Conservation (phyloP, 768 basidiomycete species). For the Podaxis sp. region DNA sequence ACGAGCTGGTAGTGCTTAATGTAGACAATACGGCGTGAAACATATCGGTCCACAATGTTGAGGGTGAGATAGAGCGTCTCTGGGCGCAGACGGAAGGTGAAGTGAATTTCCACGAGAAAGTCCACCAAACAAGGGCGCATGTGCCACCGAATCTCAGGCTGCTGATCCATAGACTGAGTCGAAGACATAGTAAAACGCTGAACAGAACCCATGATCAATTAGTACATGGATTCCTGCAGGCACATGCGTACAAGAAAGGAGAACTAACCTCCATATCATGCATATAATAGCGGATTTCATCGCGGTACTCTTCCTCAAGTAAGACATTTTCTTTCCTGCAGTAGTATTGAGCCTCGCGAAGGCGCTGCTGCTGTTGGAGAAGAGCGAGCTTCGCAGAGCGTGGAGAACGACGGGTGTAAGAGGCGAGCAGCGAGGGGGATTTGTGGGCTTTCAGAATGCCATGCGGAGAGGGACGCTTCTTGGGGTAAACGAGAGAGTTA, state of each 20-base stretch:
- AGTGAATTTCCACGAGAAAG: slow-evolving; percentile 98
- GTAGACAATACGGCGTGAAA: slow-evolving; percentile 97
- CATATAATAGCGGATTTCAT: slow-evolving; percentile 94
- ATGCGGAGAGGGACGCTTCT: slow-evolving; percentile 83
- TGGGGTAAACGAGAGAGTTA: slow-evolving; percentile 69
- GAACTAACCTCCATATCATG: slow-evolving; percentile 94
- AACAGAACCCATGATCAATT: slow-evolving; percentile 18
- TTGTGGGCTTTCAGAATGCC: slow-evolving; percentile 72
- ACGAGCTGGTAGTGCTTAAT: slow-evolving; percentile 99
- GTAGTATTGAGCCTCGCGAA: slow-evolving; percentile 67
- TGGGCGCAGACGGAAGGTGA: slow-evolving; percentile 95
- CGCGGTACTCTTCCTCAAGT: slow-evolving; percentile 93
- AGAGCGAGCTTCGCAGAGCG: slow-evolving; percentile 62
- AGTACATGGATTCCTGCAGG: slow-evolving; percentile 8
- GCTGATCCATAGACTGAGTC: slow-evolving; percentile 97
- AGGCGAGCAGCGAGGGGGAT: slow-evolving; percentile 50
- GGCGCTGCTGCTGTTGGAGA: slow-evolving; percentile 57
- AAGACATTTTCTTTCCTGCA: slow-evolving; percentile 73
- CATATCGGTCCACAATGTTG: slow-evolving; percentile 99
- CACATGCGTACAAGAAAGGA: slow-evolving; percentile 15
- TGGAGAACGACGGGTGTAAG: slow-evolving; percentile 61
- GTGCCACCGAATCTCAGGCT: slow-evolving; percentile 98
- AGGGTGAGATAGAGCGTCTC: slow-evolving; percentile 98
- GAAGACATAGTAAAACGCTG: slow-evolving; percentile 87
- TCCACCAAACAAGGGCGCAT: slow-evolving; percentile 99